Evolutionary conservation across 495 filamentous ascomycete genomes (phyloP).

Genomic region (Saxophila tyrrhenica): DNA sequence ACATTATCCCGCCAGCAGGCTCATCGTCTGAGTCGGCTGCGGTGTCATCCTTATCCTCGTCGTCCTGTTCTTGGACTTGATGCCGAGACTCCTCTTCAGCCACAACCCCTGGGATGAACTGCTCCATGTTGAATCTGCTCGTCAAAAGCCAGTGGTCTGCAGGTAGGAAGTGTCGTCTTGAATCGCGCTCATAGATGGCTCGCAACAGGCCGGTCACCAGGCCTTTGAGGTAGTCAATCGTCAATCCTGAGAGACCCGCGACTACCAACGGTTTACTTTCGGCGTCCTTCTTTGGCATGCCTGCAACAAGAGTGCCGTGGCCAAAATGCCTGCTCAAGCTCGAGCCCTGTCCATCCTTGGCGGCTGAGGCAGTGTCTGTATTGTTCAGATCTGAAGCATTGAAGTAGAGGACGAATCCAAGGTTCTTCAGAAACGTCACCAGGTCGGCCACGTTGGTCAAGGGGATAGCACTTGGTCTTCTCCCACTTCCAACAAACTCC

Average conservation of each 20-base stretch:
- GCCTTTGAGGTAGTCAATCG: constrained; percentile 65
- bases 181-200: constrained; percentile 91
- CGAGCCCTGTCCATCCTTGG: constrained; percentile 32
- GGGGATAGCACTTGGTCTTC: constrained; percentile 53
- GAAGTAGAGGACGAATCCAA: constrained; percentile 87
- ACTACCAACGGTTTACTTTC: constrained; percentile 25
- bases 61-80: constrained; percentile 43
- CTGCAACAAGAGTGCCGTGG: constrained; percentile 7
- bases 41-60: constrained; percentile 35
- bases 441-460: constrained; percentile 61
- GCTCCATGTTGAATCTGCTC: constrained; percentile 77
- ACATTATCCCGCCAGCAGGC: background rate
- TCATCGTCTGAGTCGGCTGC: constrained; percentile 37
- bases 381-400: constrained; percentile 53
- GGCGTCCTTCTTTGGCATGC: constrained; percentile 14
- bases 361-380: constrained; percentile 19
- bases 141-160: constrained; percentile 91
- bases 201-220: constrained; percentile 71
- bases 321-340: constrained; percentile 49
- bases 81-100: constrained; percentile 75
- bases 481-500: constrained; percentile 48
- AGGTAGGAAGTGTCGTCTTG: constrained; percentile 71
- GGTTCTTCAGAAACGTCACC: constrained; percentile 76
- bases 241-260: constrained; percentile 56
- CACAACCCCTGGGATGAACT: constrained; percentile 78